Percentiles rank a stretch among this genome's conserved stretches.
Evolutionary conservation across 1,139 yeast genomes (phyloP).

Genomic region (Sugiyamaella neomexicana): DNA sequence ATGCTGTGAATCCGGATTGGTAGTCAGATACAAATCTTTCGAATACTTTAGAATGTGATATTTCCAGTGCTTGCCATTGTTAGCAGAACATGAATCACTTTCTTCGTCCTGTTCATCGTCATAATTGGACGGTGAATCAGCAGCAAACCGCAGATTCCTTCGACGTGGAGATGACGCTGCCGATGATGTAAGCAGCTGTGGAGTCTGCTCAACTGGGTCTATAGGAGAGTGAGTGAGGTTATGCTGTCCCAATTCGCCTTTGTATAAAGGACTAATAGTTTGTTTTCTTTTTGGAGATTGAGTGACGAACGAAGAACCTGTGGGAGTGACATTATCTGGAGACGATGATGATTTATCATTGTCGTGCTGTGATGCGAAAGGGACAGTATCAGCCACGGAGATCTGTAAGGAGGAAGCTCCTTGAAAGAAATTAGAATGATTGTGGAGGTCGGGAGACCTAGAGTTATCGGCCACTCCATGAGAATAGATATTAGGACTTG

Average conservation of each 20-base stretch:
- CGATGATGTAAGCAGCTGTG: background rate
- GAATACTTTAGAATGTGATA: conserved; percentile 36
- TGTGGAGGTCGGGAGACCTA: no score
- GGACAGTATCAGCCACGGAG: no score
- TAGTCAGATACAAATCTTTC: conserved; percentile 36
- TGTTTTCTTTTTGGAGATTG: background rate
- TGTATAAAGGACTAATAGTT: background rate
- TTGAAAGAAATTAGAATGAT: no score
- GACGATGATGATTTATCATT: no score
- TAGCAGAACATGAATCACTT: background rate
- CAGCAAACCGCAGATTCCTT: conserved; percentile 6
- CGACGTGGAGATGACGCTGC: conserved; percentile 8
- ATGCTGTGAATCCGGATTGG: conserved; percentile 36
- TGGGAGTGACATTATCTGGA: no score
- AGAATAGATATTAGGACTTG: background rate
- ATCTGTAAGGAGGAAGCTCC: no score
- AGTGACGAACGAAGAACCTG: no score
- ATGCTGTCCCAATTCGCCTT: background rate
- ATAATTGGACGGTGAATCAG: conserved; percentile 1
- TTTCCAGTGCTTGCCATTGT: conserved; percentile 28
- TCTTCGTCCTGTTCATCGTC: conserved; percentile 10
- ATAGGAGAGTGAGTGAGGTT: background rate
- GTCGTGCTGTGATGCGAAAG: no score
- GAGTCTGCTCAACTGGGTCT: background rate
- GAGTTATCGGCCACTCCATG: no score